Base-by-base conservation (phyloP, 1,284 basidiomycete species). In the Tetrapyrgos nigripes region DNA sequence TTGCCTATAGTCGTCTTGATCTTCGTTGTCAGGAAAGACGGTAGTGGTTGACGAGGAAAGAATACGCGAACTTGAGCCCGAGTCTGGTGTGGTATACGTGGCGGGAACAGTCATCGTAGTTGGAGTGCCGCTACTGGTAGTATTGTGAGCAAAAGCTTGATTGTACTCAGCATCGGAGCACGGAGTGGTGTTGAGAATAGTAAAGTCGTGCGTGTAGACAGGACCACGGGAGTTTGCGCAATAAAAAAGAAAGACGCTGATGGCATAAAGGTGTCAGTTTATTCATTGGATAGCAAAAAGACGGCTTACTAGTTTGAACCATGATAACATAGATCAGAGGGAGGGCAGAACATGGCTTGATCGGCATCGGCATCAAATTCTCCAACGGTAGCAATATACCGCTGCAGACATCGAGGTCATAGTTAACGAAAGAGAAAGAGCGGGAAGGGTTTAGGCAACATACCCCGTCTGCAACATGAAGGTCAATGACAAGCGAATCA, bases 401-500 rank as follows among this genome's bases (percentile, higher is more conserved):
- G n/a, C 23, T 31, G 14, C 14, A n/a, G 13, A 24, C n/a, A 23
- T 13, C 28, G 21, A 28, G 19, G 27, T 44, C n/a, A 19, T 4
- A 50, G 13, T 9, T 23, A n/a, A 29, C 13, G 17, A 13, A 26
- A 31, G 5, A 10, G 50, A 17, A 35, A 40, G 29, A n/a, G 37
- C 19, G 43, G 27, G 27, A 54, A 54, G 19, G 35, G 27, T 53
- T 53, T 43, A 3, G 45, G 55, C 46, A 13, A 66, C 72, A 45
- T 58, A 86, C 85, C 61, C 75, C 72, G 43, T 74, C 71, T 31
- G 70, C 68, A 9, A 69, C 66, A 64, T 76, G 82, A 10, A 87
- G 67, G 37, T 80, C 74, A 10, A 86, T 76, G 3, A 70, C 68
- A 17, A 83, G 47, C 1, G 61, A 57, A 0, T 78, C 79, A 68